Evolutionary conservation across 306 rosid species (phyloP).

Genomic region (Clitoria ternatea): DNA sequence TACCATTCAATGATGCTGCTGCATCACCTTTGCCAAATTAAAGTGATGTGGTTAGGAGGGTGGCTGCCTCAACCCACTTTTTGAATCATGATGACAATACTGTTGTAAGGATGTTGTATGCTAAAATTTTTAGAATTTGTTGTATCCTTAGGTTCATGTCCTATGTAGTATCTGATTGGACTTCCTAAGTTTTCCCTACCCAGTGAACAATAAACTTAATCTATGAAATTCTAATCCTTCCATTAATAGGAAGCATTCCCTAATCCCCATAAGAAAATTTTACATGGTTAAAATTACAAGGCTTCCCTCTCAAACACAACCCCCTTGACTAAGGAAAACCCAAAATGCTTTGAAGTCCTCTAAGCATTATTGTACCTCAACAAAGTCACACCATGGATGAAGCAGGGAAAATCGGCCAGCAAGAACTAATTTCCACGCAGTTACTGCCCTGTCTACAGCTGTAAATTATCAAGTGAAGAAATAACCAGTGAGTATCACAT

Average conservation of each 20-base stretch:
- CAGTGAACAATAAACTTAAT: not conserved
- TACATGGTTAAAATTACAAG: not conserved
- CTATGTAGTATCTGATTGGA: not conserved
- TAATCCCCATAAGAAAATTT: not conserved
- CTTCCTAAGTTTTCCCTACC: not conserved
- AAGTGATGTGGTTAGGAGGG: not conserved
- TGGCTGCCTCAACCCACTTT: not conserved
- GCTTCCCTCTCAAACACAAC: not conserved
- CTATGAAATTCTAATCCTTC: not conserved
- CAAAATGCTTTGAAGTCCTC: constrained; percentile 2
- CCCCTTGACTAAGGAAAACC: not conserved
- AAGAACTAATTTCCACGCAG: constrained; percentile 87
- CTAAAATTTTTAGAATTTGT: not conserved
- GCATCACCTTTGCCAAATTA: not conserved
- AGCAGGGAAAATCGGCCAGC: constrained; percentile 79
- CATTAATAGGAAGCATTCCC: not conserved
- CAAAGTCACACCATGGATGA: constrained; percentile 86
- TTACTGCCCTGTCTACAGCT: constrained; percentile 79
- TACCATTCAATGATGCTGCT: not conserved
- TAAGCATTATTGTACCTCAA: constrained; percentile 61
- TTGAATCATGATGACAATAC: not conserved
- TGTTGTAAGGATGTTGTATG: not conserved
- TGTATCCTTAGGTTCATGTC: not conserved
- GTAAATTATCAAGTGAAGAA: constrained; percentile 28
- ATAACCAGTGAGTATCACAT: constrained; percentile 10